Evolutionary conservation across 202 grass and related monocot genomes (phyloP).

Genomic region (Digitaria exilis): DNA sequence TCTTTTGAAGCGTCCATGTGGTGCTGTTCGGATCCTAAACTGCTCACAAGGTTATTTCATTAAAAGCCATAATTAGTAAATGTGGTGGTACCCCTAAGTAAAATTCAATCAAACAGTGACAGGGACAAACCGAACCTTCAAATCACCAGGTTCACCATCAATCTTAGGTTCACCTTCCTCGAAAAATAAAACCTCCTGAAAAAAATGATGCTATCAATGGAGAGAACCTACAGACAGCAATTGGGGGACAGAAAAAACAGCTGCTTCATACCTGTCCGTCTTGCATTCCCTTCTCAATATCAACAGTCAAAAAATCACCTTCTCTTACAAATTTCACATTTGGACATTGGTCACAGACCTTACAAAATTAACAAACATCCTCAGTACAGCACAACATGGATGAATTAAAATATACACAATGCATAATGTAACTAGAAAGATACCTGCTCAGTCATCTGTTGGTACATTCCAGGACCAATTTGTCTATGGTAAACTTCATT

Average conservation of each 20-base stretch:
- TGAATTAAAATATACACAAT: background rate
- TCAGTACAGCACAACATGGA: background rate
- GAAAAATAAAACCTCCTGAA: slow-evolving; percentile 89
- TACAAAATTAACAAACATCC: slow-evolving; percentile 2
- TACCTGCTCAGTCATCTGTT: slow-evolving; percentile 97
- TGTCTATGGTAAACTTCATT: slow-evolving; percentile 96
- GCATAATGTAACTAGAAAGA: background rate
- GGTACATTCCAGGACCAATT: slow-evolving; percentile 98
- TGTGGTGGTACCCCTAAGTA: background rate
- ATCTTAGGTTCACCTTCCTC: slow-evolving; percentile 98
- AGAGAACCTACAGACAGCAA: slow-evolving; percentile 8
- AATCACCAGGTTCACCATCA: slow-evolving; percentile 94
- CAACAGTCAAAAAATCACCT: slow-evolving; percentile 90
- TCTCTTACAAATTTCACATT: slow-evolving; percentile 96
- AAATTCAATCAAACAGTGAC: slow-evolving; percentile 27
- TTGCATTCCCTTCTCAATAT: slow-evolving; percentile 99
- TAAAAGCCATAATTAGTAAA: slow-evolving; percentile 19
- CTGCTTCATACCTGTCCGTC: slow-evolving; percentile 82
- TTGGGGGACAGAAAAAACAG: slow-evolving; percentile 22
- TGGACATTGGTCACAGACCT: slow-evolving; percentile 97
- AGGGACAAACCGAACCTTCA: slow-evolving; percentile 70
- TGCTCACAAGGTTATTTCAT: slow-evolving; percentile 53
- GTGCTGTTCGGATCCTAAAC: slow-evolving; percentile 87
- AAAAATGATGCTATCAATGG: background rate
- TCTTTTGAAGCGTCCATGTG: slow-evolving; percentile 81